Evolutionary conservation across 2,329 filamentous ascomycete species (phyloP), one percentile per base, ranked within the genome.

Genomic region (Sarocladiaceae sp.): DNA sequence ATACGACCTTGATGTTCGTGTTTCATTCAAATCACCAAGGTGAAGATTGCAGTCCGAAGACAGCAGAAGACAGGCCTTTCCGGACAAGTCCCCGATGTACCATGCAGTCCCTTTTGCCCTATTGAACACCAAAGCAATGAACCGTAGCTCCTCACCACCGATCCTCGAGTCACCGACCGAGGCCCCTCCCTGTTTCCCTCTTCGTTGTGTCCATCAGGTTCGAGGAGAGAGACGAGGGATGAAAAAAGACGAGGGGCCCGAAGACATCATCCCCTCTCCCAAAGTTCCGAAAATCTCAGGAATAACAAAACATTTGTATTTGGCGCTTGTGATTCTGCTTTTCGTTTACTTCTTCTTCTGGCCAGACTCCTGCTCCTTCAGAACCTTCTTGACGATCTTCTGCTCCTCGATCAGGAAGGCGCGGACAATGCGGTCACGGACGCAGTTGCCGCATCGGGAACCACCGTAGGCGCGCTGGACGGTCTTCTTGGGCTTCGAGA

Each of bases 381-480:
- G 85, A 69, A 99, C 94, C 90, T 99, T 99, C 91, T 99, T 99
- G 78, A 99, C 94, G 68, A 99, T 97, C 90, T 99, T 99, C 84
- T 99, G 94, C 86, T 99, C 94, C 83, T 99, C 95, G 64, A 99
- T 97, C 75, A 99, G 80, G 87, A 99, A 99, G 60, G 94, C 94
- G 66, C 94, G 90, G 66, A 97, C 90, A 65, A 99, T 90, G 67
- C 94, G 88, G 82, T 99, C 94, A 77, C 93, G 92, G 66, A 99
- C 94, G 77, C 94, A 99, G 84, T 90, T 94, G 72, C 88, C 91
- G 83, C 94, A 99, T 84, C 94, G 90, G 69, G 92, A 97, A 71
- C 94, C 94, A 75, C 94, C 92, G 76, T 99, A 99, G 70, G 94
- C 92, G 69, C 94, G 91, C 82, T 94, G 90, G 74, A 99, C 94